Conservation (phyloP, 2,329 filamentous ascomycete species). For the Raffaelea ambrosiae region DNA sequence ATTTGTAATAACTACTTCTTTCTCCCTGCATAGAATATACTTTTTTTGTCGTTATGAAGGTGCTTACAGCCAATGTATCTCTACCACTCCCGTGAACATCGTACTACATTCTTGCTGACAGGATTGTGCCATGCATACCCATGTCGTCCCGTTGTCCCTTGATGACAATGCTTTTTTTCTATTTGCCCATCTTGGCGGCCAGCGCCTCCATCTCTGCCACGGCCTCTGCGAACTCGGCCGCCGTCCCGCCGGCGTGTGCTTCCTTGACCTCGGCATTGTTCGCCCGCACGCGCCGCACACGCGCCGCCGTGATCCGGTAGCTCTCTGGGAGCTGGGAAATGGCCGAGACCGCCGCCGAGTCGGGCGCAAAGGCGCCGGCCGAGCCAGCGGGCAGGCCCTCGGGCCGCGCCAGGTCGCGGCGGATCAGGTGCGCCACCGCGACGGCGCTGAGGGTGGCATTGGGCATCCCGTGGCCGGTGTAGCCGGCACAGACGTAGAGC, state of each 20-base stretch:
- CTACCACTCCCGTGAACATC: no score
- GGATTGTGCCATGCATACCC: no score
- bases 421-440: conserved; percentile 53
- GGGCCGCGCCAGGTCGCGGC: conserved; percentile 12
- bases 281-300: conserved; percentile 6
- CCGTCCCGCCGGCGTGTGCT: conserved; percentile 3
- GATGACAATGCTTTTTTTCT: no score
- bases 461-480: conserved; percentile 71
- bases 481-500: conserved; percentile 57
- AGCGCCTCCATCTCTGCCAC: neutral
- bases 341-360: conserved; percentile 18
- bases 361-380: neutral
- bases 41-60: no score
- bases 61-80: no score
- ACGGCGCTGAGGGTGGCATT: conserved; percentile 59
- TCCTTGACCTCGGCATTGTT: conserved; percentile 4
- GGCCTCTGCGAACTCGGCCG: conserved; percentile 6
- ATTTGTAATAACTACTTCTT: no score
- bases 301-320: conserved; percentile 8
- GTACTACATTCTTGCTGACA: no score
- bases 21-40: no score
- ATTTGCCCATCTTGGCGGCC: no score
- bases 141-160: no score
- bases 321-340: conserved; percentile 9
- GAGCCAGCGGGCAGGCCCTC: neutral